These are phyloP conservation scores for Dryadomyces sulphureus DNA, from an alignment of 2,329 filamentous ascomycete genomes.

Conservation along the genomic window DNA sequence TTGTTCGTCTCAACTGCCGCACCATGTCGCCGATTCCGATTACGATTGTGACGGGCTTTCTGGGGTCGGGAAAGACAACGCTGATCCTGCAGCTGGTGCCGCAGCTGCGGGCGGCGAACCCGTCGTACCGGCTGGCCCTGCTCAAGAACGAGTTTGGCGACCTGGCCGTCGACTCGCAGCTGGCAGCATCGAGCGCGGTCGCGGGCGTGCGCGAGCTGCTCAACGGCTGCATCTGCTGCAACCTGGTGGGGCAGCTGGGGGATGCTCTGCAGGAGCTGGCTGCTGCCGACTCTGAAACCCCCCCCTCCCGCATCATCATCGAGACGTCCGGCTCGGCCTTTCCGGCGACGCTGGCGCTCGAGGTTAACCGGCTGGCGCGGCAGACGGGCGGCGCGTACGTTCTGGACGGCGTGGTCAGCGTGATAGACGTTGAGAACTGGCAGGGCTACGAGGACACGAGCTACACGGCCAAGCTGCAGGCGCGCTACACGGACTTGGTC, in stretches of 20 bases:
- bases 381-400: constrained; percentile 52
- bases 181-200: constrained; percentile 70
- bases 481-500: constrained; percentile 76
- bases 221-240: constrained; percentile 98
- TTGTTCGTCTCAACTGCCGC: not conserved
- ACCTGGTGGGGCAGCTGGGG: constrained; percentile 81
- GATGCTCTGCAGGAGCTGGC: constrained; percentile 66
- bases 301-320: constrained; percentile 77
- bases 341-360: constrained; percentile 79
- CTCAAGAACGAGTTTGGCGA: constrained; percentile 98
- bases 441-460: constrained; percentile 81
- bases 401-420: constrained; percentile 76
- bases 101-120: constrained; percentile 62
- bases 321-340: constrained; percentile 85
- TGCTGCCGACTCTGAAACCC: constrained; percentile 18
- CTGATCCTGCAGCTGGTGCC: constrained; percentile 87
- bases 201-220: constrained; percentile 84
- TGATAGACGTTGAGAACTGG: constrained; percentile 94
- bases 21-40: constrained; percentile 68
- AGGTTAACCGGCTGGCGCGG: constrained; percentile 66
- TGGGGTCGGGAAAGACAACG: constrained; percentile 92
- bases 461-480: constrained; percentile 79
- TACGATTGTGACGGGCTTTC: constrained; percentile 90
- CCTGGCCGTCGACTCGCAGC: constrained; percentile 80
- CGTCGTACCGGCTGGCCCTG: constrained; percentile 72